Base-by-base conservation (phyloP, 2,329 filamentous ascomycete genomes). In the Xylogone sp. region DNA sequence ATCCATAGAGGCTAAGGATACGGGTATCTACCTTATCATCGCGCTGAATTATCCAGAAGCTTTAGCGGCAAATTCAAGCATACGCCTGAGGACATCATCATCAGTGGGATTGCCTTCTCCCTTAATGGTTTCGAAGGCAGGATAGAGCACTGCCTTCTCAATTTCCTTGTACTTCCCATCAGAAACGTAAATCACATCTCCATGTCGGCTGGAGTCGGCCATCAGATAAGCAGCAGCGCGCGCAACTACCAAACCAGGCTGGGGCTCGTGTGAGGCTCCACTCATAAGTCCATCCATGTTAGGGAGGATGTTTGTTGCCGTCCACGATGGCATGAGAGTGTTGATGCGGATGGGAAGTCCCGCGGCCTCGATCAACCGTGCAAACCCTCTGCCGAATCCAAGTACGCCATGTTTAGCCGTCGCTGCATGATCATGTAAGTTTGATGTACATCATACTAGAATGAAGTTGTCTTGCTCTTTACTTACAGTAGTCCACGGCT, bases 351-450 rank as follows among this genome's bases (percentile, higher is more conserved):
- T 74, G 1, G 76, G 74, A 1, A 77, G 53, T 18, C 61, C 54
- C 10, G 68, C 65, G 2, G 57, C 58, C 12, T 60, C 55, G 2
- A 79, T 56, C 3, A 73, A 62, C 2, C 66, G 63, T 1, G 71
- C 62, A 9, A 80, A 64, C 2, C 75, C 73, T 22, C 79, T 72
- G 20, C 77, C 70, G 50, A 80, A 73, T 2, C 81, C 80, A 0
- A 83, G 55, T 0, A 81, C 73, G 20, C 72, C 81, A 50, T 82
- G 76, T 53, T 84, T 84, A 22, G 78, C 67, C 1, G 75, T 72
- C 1, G 74, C 74, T 75, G 45, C 50, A 19, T 21, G 0, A 20
- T 10, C 49, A 19, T 53, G 49, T 61, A 3, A 56, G 48, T 5
- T 13, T 0, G 16, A 5, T 4, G 3, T 49, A 31, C n/a, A 22